Conservation (phyloP, 805 yeast species). For the Lipomyces yamadae region DNA sequence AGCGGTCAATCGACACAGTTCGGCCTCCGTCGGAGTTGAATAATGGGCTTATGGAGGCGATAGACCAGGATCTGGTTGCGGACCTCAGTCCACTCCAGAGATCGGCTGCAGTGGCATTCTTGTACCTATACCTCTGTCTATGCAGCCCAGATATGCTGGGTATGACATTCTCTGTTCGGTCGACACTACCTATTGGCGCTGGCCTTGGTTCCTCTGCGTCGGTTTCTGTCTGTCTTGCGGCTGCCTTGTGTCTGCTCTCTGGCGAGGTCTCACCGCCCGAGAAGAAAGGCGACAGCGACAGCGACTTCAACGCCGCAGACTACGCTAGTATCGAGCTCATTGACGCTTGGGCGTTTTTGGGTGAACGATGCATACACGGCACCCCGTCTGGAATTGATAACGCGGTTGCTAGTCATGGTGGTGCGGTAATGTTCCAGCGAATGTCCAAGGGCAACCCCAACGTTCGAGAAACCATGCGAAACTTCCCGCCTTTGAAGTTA, state of each 20-base stretch:
- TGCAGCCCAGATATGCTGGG: conserved; percentile 57
- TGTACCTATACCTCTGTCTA: conserved; percentile 71
- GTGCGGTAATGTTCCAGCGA: conserved; percentile 89
- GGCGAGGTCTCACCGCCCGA: conserved; percentile 29
- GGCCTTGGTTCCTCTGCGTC: conserved; percentile 96
- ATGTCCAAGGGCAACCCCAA: conserved; percentile 27
- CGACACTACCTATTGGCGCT: conserved; percentile 93
- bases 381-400: conserved; percentile 97
- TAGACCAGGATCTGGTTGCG: conserved; percentile 53
- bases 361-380: conserved; percentile 95
- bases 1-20: conserved; percentile 35
- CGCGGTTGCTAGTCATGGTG: conserved; percentile 94
- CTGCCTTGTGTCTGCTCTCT: conserved; percentile 48
- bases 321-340: conserved; percentile 60
- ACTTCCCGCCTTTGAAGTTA: conserved; percentile 74
- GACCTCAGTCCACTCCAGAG: conserved; percentile 65
- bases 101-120: conserved; percentile 79
- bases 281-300: neutral
- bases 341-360: conserved; percentile 87
- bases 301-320: conserved; percentile 39
- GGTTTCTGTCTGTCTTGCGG: conserved; percentile 77
- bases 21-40: conserved; percentile 52
- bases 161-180: conserved; percentile 66
- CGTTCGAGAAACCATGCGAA: conserved; percentile 38
- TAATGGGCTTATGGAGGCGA: conserved; percentile 59